These are phyloP conservation scores for Knoxia roxburghii DNA, from an alignment of 257 asterid genomes.

Conservation along the genomic window DNA sequence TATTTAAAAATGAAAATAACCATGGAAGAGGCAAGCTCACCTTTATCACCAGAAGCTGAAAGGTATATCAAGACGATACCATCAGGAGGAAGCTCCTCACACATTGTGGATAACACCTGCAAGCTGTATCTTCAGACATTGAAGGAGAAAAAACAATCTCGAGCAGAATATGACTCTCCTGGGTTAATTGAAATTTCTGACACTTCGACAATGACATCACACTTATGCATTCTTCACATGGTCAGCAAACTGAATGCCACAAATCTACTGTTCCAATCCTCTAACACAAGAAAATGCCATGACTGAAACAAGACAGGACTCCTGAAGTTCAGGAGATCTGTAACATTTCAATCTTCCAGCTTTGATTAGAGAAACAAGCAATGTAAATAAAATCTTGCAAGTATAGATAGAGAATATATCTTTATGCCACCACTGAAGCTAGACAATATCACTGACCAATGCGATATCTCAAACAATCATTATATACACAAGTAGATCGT, in stretches of 20 bases:
- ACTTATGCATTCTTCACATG: not conserved
- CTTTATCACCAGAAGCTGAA: slow-evolving; percentile 65
- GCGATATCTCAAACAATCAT: not conserved
- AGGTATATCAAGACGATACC: slow-evolving; percentile 76
- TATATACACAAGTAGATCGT: not conserved
- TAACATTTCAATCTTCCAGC: not conserved
- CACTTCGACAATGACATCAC: not conserved
- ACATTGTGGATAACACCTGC: slow-evolving; percentile 84
- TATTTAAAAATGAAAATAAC: not conserved
- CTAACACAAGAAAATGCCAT: not conserved
- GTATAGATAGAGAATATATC: not conserved
- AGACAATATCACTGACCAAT: not conserved
- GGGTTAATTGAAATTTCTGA: not conserved
- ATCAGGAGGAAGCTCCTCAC: slow-evolving; percentile 94
- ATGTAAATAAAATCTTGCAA: not conserved
- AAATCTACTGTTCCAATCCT: not conserved
- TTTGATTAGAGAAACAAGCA: not conserved
- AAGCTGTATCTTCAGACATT: slow-evolving; percentile 18
- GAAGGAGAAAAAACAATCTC: not conserved
- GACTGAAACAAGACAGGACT: not conserved
- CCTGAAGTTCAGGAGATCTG: not conserved
- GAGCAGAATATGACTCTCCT: not conserved
- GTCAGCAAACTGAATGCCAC: not conserved
- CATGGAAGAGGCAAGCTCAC: slow-evolving; percentile 12
- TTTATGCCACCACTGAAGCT: not conserved